Conservation (phyloP, 768 basidiomycete species). For the Calocybe gangraenosa region DNA sequence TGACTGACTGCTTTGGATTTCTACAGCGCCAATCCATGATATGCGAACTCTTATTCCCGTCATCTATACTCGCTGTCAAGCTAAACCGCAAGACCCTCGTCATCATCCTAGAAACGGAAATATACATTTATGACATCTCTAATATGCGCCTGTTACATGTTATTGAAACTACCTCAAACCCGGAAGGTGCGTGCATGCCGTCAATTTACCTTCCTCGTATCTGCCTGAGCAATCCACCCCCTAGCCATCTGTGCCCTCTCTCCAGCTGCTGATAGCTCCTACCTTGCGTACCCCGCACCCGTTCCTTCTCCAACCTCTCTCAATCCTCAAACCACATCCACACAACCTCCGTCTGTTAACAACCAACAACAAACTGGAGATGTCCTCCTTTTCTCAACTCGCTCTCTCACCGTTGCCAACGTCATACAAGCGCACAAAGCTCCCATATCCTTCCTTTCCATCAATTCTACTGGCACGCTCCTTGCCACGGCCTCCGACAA, state of each 20-base stretch:
- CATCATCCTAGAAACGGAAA: slow-evolving; percentile 94
- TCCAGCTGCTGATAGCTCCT: slow-evolving; percentile 88
- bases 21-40: slow-evolving; percentile 93
- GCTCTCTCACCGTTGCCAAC: slow-evolving; percentile 87
- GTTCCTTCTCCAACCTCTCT: slow-evolving; percentile 77
- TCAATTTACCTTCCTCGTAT: not conserved
- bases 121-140: slow-evolving; percentile 98
- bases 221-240: slow-evolving; percentile 3
- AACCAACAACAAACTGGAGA: slow-evolving; percentile 57
- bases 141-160: slow-evolving; percentile 98
- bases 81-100: slow-evolving; percentile 95
- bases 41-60: slow-evolving; percentile 96
- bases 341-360: slow-evolving; percentile 25
- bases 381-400: slow-evolving; percentile 92
- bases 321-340: slow-evolving; percentile 30
- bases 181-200: slow-evolving; percentile 61
- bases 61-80: slow-evolving; percentile 95
- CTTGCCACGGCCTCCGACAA: slow-evolving; percentile 93
- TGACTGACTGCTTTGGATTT: not conserved
- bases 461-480: slow-evolving; percentile 84
- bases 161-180: slow-evolving; percentile 94
- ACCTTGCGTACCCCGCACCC: slow-evolving; percentile 94
- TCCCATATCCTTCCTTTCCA: slow-evolving; percentile 80
- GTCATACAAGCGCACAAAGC: slow-evolving; percentile 97
- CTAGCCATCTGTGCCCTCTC: slow-evolving; percentile 93